A percentile compares a stretch with the other conserved stretches of the same genome.
Evolutionary conservation across 768 basidiomycete species (phyloP).

Genomic region (Lactifluus rugatus): DNA sequence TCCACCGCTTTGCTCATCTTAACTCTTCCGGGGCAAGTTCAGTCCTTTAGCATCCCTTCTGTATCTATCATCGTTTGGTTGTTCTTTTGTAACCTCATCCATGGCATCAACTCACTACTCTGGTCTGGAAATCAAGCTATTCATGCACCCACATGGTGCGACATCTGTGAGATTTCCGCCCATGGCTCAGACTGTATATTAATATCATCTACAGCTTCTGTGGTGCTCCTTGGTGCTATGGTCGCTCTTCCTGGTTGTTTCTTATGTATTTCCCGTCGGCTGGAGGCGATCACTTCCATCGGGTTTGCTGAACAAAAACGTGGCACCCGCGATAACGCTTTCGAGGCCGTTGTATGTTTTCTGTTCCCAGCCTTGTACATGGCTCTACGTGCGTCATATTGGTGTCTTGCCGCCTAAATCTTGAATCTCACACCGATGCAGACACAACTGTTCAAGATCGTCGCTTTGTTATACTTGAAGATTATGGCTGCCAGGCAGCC

Average conservation of each 20-base stretch:
- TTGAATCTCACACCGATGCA: neutral
- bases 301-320: neutral
- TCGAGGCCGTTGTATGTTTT: constrained; percentile 14
- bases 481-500: constrained; percentile 19
- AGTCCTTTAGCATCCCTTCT: constrained; percentile 12
- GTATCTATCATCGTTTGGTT: constrained; percentile 22
- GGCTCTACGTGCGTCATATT: constrained; percentile 14
- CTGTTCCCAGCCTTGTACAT: constrained; percentile 16
- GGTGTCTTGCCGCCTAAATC: neutral
- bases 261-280: constrained; percentile 16
- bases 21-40: constrained; percentile 17
- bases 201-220: constrained; percentile 8
- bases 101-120: constrained; percentile 26
- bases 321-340: neutral
- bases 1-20: constrained; percentile 5
- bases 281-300: constrained; percentile 13
- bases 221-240: constrained; percentile 18
- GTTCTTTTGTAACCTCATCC: constrained; percentile 22
- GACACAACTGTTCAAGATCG: constrained; percentile 18
- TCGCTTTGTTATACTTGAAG: constrained; percentile 17
- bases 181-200: neutral
- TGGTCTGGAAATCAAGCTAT: constrained; percentile 27
- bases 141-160: constrained; percentile 29
- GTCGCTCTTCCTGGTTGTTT: constrained; percentile 17
- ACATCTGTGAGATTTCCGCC: constrained; percentile 28